Percentiles rank a stretch among this genome's conserved stretches.
Conservation (phyloP, 2,329 filamentous ascomycete genomes). For the Rhynchosporium graminicola region DNA sequence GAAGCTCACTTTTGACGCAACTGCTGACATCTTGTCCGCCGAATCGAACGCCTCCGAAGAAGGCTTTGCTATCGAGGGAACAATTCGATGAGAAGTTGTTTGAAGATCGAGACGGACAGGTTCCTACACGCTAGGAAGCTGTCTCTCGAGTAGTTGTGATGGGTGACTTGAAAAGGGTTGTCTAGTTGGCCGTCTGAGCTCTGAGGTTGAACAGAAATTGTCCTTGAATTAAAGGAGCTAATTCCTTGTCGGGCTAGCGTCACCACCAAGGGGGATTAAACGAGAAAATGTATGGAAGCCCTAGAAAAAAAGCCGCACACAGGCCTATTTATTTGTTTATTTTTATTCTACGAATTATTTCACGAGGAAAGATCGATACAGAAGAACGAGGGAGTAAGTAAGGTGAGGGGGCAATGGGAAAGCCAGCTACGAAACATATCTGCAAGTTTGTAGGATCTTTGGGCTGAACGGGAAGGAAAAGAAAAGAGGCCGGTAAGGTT, state of each 20-base stretch:
- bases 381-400: too few relatives aligned
- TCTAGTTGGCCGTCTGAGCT: not conserved
- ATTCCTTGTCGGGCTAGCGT: not conserved
- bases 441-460: too few relatives aligned
- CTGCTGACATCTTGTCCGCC: conserved; percentile 43
- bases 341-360: too few relatives aligned
- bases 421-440: too few relatives aligned
- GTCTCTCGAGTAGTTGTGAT: conserved; percentile 41
- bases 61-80: conserved; percentile 43
- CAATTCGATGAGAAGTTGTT: conserved; percentile 38
- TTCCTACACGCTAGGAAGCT: conserved; percentile 42
- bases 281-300: not conserved
- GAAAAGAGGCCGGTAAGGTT: too few relatives aligned
- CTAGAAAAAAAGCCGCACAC: not conserved
- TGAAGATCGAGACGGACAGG: conserved; percentile 41
- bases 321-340: too few relatives aligned
- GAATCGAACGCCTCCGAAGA: conserved; percentile 43
- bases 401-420: too few relatives aligned
- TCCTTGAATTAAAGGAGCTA: conserved; percentile 4
- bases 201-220: conserved; percentile 14
- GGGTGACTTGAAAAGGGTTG: conserved; percentile 17
- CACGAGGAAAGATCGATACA: too few relatives aligned
- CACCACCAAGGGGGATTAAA: not conserved
- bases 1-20: conserved; percentile 40
- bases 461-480: too few relatives aligned